Evolutionary conservation across 1,284 basidiomycete species (phyloP), one percentile per base, ranked within the genome.

Genomic region (Trametes hirsuta): DNA sequence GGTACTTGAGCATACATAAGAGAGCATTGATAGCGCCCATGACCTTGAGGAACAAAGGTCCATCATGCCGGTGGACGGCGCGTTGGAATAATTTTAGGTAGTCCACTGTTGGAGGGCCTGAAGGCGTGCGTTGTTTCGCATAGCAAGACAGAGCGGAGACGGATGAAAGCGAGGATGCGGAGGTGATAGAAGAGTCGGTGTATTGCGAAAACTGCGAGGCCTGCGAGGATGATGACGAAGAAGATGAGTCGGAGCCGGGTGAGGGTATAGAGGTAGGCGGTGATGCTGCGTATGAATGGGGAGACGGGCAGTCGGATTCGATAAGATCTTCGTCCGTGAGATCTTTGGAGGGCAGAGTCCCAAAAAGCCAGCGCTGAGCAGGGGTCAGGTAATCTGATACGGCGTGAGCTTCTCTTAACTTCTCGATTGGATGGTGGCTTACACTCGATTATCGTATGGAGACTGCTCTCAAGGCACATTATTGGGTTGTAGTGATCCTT

Each of bases 401-500:
- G 30, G 30, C 30, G 34, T 47, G 59, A 45, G 36, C 45, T 10
- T 35, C 24, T 37, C 24, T 37, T 12, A 46, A 34, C 74, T 21
- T 76, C 65, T 15, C 18, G 47, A 54, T 37, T 24, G 39, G 42
- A 36, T 12, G 15, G 45, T 45, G 47, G 74, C 82, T 53, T 65
- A 90, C 90, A 79, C 75, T 90, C 81, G 59, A 91, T 72, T 42
- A 92, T 90, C 50, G 83, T 84, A 71, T 86, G 80, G 36, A 92
- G 72, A 6, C 85, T 82, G 63, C 80, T 79, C 74, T 90, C 86
- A 36, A 92, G 76, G 67, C 88, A 87, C 78, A 87, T 81, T 56
- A 92, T 85, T 14, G 90, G 90, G 69, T 88, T 88, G 70, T 91
- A 92, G 68, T 91, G 88, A 67, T 93, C 88, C 65, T 84, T 84